phyloP scores from a whole-genome alignment of 1,284 basidiomycete species.

The Trametes versicolor region DNA sequence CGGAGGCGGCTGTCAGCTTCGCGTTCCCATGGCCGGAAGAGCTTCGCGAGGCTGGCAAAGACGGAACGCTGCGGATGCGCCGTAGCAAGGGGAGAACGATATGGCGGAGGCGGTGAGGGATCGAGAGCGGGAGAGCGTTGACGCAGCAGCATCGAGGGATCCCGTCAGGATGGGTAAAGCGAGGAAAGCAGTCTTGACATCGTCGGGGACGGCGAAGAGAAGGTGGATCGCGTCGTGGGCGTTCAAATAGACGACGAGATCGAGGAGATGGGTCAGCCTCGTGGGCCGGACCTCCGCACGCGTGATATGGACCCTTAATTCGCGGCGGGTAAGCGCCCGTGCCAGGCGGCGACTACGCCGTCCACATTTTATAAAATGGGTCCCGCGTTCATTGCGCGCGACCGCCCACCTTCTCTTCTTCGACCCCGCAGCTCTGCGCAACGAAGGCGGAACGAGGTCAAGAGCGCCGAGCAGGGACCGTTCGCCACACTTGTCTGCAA shows the following conservation, averaged over 20 bases:
- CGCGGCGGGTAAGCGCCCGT: conserved; percentile 26
- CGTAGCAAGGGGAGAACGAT: conserved; percentile 11
- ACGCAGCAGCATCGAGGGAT: not conserved
- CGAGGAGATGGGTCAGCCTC: conserved; percentile 19
- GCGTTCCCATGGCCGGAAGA: conserved; percentile 29
- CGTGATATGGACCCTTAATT: conserved; percentile 22
- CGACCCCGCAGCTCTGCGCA: conserved; percentile 9
- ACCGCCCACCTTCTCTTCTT: not conserved
- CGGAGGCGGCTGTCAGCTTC: conserved; percentile 33
- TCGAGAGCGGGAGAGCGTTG: conserved; percentile 5
- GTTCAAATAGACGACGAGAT: conserved; percentile 9
- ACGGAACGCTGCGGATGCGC: conserved; percentile 21
- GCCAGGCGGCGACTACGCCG: conserved; percentile 1
- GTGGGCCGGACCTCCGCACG: conserved; percentile 18
- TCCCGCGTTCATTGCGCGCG: conserved; percentile 7
- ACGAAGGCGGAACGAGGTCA: conserved; percentile 7
- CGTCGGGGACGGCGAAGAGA: conserved; percentile 14
- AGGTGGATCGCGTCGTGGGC: conserved; percentile 2
- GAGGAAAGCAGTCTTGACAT: conserved; percentile 3
- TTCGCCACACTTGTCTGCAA: conserved; percentile 1
- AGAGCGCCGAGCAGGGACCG: conserved; percentile 27
- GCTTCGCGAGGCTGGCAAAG: conserved; percentile 18
- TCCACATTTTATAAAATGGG: conserved; percentile 20
- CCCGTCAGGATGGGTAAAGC: not conserved
- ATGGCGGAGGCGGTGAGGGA: conserved; percentile 4